These are phyloP conservation scores for Mycena venus DNA, from an alignment of 768 basidiomycete species.

Conservation along the genomic window DNA sequence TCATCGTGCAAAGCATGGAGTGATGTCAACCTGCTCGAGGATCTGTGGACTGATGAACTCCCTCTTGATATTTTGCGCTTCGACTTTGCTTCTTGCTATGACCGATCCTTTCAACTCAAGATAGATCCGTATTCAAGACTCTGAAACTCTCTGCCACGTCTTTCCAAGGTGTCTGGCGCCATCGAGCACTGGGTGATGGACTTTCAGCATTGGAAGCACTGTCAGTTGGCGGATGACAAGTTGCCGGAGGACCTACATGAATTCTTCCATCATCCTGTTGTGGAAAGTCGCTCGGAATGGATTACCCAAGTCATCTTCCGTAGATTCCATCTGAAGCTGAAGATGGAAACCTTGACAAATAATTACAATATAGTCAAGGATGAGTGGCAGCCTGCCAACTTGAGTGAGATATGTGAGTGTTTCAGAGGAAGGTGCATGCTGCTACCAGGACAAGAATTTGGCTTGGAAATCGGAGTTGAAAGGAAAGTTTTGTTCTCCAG, in stretches of 20 bases:
- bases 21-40: too few relatives aligned
- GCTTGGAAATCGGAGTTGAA: too few relatives aligned
- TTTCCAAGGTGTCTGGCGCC: neutral
- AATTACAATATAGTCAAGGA: neutral
- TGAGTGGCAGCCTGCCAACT: neutral
- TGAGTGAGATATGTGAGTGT: neutral
- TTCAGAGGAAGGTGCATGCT: neutral
- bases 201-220: neutral
- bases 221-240: neutral
- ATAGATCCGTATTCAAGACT: neutral
- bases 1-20: too few relatives aligned
- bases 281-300: neutral
- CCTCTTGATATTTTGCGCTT: too few relatives aligned
- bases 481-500: too few relatives aligned
- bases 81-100: too few relatives aligned
- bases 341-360: rapidly evolving
- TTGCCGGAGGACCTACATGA: neutral
- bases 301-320: neutral
- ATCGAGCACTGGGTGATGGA: neutral
- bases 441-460: neutral
- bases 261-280: neutral
- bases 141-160: neutral
- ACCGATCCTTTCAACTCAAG: neutral
- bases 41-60: too few relatives aligned
- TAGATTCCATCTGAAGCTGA: neutral